Base-by-base conservation (phyloP, 306 rosid species). In the Cucurbita pepo region DNA sequence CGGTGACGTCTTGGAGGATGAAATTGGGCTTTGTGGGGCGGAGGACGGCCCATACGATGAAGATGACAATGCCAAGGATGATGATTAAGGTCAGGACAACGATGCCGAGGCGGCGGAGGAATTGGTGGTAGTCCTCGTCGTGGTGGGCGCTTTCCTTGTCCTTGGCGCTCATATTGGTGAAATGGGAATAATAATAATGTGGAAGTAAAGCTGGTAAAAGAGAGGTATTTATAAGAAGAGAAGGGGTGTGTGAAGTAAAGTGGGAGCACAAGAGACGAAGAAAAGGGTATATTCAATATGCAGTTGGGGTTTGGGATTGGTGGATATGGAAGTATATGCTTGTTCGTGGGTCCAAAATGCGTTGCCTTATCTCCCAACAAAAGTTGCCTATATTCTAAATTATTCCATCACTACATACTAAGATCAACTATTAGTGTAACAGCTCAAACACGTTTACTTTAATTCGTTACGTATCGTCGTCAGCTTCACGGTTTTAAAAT, bases 1-100 rank as follows among this genome's bases (percentile, higher is more conserved):
- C 74, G 56, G 95, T 88, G 76, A 85, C 88, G 78, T 92, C 95
- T 75, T 88, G 89, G 75, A 92, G 88, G 21, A 60, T 21, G 78
- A 92, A 88, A 2, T 40, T 61, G 5, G 97, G 97, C 22, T 82
- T 86, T 2, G 89, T 22, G 1, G 97, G 97, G 9, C 73, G 67
- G 5, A 92, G 85, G 34, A 89, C 82, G 74, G 77, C 16, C 88
- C 89, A 92, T 2, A 85, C 75, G 4, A 88, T 54, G 76, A 91
- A 83, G 47, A 89, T 69, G 0, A 69, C 8, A 4, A 89, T 0
- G 69, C 80, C 87, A 6, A 87, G 14, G 1, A 89, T 59, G 72
- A 75, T 0, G 5, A 82, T 4, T 60, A 88, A 25, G 44, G 18
- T 48, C 0, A 4, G 1, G 36, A 79, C n/a, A 21, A 16, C 69